Conservation (phyloP, 306 rosid genomes). For the Malus sieversii region DNA sequence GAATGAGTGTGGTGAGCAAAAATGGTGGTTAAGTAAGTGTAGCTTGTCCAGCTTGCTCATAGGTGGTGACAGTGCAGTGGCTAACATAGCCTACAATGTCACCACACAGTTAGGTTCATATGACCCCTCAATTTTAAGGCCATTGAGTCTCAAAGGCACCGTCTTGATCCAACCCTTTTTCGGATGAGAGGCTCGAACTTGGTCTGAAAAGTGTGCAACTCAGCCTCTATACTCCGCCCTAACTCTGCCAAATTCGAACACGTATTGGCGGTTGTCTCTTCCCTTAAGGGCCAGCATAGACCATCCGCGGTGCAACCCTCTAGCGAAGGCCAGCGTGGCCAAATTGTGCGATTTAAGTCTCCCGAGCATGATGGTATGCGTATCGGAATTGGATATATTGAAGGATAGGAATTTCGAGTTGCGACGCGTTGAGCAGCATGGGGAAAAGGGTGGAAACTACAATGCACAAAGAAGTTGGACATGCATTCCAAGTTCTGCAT, state of each 20-base stretch:
- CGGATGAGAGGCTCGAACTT: conserved; percentile 66
- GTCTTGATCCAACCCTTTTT: conserved; percentile 85
- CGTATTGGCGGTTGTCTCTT: conserved; percentile 71
- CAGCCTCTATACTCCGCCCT: conserved; percentile 54
- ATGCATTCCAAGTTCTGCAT: conserved; percentile 69
- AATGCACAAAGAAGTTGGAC: conserved; percentile 65
- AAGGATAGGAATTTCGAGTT: conserved; percentile 63
- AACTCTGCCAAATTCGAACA: conserved; percentile 47
- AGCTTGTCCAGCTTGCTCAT: conserved; percentile 40
- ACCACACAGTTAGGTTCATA: conserved; percentile 31
- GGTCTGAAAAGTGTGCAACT: conserved; percentile 43
- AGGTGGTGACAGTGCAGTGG: conserved; percentile 90
- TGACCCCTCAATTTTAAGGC: conserved; percentile 27
- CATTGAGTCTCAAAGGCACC: conserved; percentile 41
- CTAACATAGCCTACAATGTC: conserved; percentile 72
- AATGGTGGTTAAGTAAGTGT: conserved; percentile 65
- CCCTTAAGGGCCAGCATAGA: conserved; percentile 61
- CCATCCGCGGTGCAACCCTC: conserved; percentile 74
- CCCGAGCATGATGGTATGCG: conserved; percentile 49
- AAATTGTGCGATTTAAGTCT: conserved; percentile 40
- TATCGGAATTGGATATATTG: conserved; percentile 72
- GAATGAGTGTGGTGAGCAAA: conserved; percentile 28
- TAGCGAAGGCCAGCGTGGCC: conserved; percentile 19
- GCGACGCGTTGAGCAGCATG: conserved; percentile 38
- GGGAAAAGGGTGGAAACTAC: conserved; percentile 58